Conservation (phyloP, 768 basidiomycete species). For the Kwoniella shandongensis region DNA sequence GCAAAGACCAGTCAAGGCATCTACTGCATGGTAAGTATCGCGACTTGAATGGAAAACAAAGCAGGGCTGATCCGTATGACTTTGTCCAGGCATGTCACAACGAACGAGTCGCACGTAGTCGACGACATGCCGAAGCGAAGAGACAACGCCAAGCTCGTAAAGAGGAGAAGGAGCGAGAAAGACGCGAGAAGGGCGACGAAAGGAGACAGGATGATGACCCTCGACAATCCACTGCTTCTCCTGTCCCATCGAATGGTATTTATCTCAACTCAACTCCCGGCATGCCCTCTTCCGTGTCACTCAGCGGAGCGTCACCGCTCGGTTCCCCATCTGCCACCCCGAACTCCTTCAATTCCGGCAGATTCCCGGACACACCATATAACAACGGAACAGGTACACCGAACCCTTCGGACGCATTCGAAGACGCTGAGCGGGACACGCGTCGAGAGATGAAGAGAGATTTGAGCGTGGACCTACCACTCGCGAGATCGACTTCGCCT, state of each 20-base stretch:
- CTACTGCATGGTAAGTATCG: conserved; percentile 69
- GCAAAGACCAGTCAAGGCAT: conserved; percentile 98
- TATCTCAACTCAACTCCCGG: conserved; percentile 23
- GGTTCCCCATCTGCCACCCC: conserved; percentile 33
- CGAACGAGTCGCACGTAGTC: conserved; percentile 89
- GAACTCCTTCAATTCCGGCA: conserved; percentile 24
- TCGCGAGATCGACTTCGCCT: conserved; percentile 26
- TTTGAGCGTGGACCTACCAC: conserved; percentile 25
- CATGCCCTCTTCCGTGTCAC: conserved; percentile 23
- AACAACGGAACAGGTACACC: conserved; percentile 10
- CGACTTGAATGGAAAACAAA: background rate
- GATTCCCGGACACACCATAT: conserved; percentile 21
- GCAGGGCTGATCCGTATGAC: background rate
- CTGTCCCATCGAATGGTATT: conserved; percentile 5
- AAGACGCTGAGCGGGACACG: conserved; percentile 19
- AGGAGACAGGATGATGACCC: conserved; percentile 9
- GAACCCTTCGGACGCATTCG: conserved; percentile 14
- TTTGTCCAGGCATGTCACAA: conserved; percentile 81
- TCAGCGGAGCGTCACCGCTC: conserved; percentile 26
- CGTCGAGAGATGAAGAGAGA: conserved; percentile 16
- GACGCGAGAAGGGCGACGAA: conserved; percentile 36
- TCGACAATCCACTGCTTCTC: conserved; percentile 12
- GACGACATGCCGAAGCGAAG: conserved; percentile 80
- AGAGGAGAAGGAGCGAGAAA: conserved; percentile 40
- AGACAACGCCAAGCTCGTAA: conserved; percentile 62